Evolutionary conservation across 495 filamentous ascomycete genomes (phyloP).

Genomic region (Pyrenula aspistea): DNA sequence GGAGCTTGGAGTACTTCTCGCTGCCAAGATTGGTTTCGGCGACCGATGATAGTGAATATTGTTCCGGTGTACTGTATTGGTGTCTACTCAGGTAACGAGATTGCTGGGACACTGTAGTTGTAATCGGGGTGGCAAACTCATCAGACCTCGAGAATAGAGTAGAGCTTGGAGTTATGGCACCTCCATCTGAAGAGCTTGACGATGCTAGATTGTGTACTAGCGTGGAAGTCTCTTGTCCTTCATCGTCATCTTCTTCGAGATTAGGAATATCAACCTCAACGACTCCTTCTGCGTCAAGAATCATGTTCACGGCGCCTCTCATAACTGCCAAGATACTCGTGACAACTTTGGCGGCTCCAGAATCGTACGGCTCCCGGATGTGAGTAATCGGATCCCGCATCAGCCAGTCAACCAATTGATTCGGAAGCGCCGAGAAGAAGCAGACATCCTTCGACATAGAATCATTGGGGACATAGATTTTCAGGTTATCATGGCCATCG

Average conservation of each 20-base stretch:
- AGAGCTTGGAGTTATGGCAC: background rate
- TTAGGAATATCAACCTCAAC: slow-evolving; percentile 4
- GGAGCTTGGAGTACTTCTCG: slow-evolving; percentile 12
- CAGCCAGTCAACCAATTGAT: slow-evolving; percentile 18
- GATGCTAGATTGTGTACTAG: background rate
- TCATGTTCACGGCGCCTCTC: slow-evolving; percentile 1
- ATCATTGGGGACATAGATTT: slow-evolving; percentile 25
- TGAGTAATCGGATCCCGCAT: slow-evolving; percentile 17
- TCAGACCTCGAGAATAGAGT: background rate
- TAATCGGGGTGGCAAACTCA: background rate
- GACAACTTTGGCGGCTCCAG: slow-evolving; percentile 6
- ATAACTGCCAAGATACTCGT: slow-evolving; percentile 9
- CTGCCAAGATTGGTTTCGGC: background rate
- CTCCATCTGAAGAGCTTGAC: background rate
- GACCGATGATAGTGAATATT: background rate
- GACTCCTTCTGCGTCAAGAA: slow-evolving; percentile 7
- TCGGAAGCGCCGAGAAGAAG: slow-evolving; percentile 19
- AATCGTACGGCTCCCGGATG: slow-evolving; percentile 5
- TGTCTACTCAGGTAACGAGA: background rate
- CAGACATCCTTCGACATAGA: slow-evolving; percentile 17
- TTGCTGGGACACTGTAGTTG: background rate
- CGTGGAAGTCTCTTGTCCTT: background rate
- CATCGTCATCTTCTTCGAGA: background rate
- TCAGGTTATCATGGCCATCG: slow-evolving; percentile 11
- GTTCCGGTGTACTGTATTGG: background rate